These are phyloP conservation scores for Saccharomycopsis babjevae DNA, from an alignment of 805 yeast genomes.

Conservation along the genomic window DNA sequence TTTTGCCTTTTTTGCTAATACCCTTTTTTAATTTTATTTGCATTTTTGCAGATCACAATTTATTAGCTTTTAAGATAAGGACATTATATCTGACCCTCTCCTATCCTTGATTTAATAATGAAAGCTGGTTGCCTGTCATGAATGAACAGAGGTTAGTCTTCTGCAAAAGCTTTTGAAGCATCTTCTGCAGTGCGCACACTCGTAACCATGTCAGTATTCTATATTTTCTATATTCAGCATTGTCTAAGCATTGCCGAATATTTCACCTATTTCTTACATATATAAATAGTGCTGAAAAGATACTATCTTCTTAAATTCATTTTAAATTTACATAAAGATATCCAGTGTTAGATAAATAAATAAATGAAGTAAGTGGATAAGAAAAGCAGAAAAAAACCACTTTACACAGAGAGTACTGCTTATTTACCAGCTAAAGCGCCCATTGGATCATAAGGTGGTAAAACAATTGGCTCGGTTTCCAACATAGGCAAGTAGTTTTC, in stretches of 20 bases:
- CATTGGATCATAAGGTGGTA: slow-evolving; percentile 75
- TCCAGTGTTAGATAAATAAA: background rate
- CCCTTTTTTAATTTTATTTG: background rate
- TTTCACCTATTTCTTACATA: background rate
- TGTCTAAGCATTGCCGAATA: background rate
- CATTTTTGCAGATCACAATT: background rate
- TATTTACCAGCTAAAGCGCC: slow-evolving; percentile 50
- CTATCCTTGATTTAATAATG: background rate
- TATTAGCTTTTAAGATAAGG: background rate
- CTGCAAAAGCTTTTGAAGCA: no score
- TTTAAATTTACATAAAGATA: no score
- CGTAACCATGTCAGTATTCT: no score
- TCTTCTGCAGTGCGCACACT: no score
- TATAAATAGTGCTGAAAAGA: background rate
- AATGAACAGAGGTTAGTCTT: no score
- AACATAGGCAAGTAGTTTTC: slow-evolving; percentile 32
- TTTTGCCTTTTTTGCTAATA: background rate
- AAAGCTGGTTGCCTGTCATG: no score
- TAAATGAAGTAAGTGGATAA: background rate
- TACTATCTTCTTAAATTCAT: no score
- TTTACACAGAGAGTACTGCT: background rate
- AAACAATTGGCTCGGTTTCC: slow-evolving; percentile 40
- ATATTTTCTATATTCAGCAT: background rate
- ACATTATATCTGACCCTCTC: background rate
- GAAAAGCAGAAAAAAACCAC: background rate